Percentiles rank a stretch among this genome's conserved stretches.
Conservation (phyloP, 176 grass and related monocot species). For the Rhynchospora tenuis region DNA sequence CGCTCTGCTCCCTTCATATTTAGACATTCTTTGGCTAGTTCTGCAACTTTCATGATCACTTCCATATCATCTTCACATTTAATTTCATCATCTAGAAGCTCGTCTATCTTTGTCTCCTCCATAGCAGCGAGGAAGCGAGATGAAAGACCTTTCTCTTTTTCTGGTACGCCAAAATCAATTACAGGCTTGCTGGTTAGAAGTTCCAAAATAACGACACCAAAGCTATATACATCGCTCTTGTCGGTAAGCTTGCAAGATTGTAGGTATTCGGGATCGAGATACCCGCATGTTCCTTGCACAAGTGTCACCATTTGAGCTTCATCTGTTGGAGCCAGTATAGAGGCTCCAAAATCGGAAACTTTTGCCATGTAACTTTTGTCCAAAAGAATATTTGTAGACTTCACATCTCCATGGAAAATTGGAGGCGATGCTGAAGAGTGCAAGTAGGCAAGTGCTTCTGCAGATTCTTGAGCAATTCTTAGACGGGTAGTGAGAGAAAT, state of each 20-base stretch:
- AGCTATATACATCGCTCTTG: conserved; percentile 35
- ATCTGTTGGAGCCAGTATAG: background rate
- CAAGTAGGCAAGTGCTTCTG: too few relatives aligned
- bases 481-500: conserved; percentile 6
- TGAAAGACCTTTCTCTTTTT: background rate
- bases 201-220: conserved; percentile 23
- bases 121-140: background rate
- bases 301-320: background rate
- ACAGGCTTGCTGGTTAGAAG: conserved; percentile 13
- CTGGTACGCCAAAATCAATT: background rate
- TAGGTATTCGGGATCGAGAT: conserved; percentile 30
- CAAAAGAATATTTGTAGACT: conserved; percentile 27
- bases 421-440: too few relatives aligned
- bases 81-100: conserved; percentile 17
- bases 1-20: background rate
- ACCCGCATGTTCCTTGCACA: conserved; percentile 12
- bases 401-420: conserved; percentile 33
- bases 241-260: background rate
- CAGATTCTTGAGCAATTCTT: background rate
- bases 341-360: conserved; percentile 34
- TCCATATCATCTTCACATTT: background rate
- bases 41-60: background rate
- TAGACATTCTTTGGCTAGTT: background rate
- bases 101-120: background rate
- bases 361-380: background rate